Evolutionary conservation across 768 basidiomycete species (phyloP).

Genomic region (Rhodotorula graminis): DNA sequence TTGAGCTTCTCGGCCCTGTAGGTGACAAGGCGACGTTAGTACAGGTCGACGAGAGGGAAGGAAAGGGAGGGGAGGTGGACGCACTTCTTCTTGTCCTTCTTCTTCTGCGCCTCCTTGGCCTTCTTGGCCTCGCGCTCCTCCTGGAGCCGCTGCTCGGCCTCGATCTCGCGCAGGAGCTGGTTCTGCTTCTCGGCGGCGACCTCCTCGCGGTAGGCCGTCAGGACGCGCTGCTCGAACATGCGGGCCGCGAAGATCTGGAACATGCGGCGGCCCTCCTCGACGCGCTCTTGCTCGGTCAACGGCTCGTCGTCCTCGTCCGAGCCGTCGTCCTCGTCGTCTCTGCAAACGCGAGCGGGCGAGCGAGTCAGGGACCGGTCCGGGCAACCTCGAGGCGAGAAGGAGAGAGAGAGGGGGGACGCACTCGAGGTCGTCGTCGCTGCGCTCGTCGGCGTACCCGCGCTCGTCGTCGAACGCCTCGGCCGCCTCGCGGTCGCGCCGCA

Average conservation of each 20-base stretch:
- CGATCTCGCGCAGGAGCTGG: slow-evolving; percentile 86
- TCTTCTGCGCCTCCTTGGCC: slow-evolving; percentile 92
- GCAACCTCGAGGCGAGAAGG: not conserved
- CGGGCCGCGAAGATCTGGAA: slow-evolving; percentile 99
- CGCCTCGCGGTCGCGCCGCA: slow-evolving; percentile 69
- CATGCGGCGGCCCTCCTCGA: slow-evolving; percentile 99
- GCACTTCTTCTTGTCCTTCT: slow-evolving; percentile 97
- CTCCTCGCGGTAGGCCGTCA: slow-evolving; percentile 85
- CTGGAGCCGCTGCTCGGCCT: slow-evolving; percentile 83
- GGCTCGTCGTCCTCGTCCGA: slow-evolving; percentile 54
- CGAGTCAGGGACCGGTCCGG: not conserved
- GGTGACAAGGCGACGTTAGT: not conserved
- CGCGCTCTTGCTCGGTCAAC: slow-evolving; percentile 94
- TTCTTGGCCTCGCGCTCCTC: slow-evolving; percentile 87
- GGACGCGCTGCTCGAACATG: slow-evolving; percentile 98
- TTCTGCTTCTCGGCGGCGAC: slow-evolving; percentile 92
- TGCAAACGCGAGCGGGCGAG: not conserved
- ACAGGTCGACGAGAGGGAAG: not conserved
- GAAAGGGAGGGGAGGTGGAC: slow-evolving; percentile 5
- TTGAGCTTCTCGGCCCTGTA: slow-evolving; percentile 79
- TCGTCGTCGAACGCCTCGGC: slow-evolving; percentile 61
- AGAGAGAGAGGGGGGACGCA: not conserved
- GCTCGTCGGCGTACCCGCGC: slow-evolving; percentile 63
- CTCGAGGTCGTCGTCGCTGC: slow-evolving; percentile 44
- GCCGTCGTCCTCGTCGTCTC: slow-evolving; percentile 57